Evolutionary conservation across 176 grass and related monocot species (phyloP).

Genomic region (Triticum dicoccoides): DNA sequence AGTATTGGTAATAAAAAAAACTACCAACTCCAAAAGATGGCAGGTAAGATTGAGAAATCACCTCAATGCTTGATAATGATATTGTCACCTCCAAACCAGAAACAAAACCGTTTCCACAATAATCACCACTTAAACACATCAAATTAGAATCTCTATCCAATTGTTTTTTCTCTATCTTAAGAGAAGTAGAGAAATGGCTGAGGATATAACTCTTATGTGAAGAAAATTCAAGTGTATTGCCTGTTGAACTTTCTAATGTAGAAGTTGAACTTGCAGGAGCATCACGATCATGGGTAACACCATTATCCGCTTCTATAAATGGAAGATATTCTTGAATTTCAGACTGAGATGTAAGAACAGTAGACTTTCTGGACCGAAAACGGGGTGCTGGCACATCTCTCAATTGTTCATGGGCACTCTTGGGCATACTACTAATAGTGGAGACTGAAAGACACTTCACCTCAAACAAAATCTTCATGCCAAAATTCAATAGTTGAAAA

Average conservation of each 20-base stretch:
- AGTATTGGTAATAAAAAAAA: neutral
- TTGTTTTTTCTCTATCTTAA: conserved; percentile 55
- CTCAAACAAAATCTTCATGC: conserved; percentile 52
- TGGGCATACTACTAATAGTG: conserved; percentile 40
- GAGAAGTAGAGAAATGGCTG: conserved; percentile 52
- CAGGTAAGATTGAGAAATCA: conserved; percentile 30
- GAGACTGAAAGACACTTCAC: conserved; percentile 52
- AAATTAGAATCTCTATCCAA: conserved; percentile 29
- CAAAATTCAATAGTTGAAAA: conserved; percentile 52
- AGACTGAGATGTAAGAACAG: conserved; percentile 36
- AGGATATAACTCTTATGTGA: conserved; percentile 52
- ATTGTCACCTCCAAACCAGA: conserved; percentile 67
- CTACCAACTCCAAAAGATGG: neutral
- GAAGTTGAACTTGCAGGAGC: conserved; percentile 49
- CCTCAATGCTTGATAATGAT: conserved; percentile 65
- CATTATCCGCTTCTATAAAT: conserved; percentile 23
- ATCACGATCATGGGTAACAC: conserved; percentile 22
- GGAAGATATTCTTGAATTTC: conserved; percentile 58
- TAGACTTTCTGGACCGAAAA: conserved; percentile 62
- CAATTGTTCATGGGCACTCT: conserved; percentile 38
- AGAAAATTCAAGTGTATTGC: conserved; percentile 36
- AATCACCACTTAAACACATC: conserved; percentile 46
- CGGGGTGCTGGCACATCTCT: conserved; percentile 44
- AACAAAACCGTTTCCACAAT: conserved; percentile 63
- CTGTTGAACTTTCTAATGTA: conserved; percentile 36